These are phyloP conservation scores for Phytophthora ramorum DNA, from an alignment of 352 stramenopile species.

Conservation along the genomic window DNA sequence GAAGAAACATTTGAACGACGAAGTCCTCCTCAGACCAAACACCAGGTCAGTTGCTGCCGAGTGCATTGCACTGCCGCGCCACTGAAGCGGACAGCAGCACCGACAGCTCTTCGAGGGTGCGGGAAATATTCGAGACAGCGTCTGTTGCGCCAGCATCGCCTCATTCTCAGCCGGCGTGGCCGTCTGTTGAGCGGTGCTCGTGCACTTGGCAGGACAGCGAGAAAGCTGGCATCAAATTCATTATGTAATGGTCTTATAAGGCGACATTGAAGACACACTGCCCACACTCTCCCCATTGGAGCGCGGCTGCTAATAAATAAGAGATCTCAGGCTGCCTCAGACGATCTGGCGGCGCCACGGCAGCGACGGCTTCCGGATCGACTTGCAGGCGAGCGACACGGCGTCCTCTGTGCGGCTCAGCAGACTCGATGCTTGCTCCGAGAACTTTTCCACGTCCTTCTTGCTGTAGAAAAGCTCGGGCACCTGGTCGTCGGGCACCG, in stretches of 20 bases:
- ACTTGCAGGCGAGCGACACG: slow-evolving; percentile 37
- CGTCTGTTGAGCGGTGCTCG: too few relatives aligned
- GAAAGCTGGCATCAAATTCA: slow-evolving; percentile 16
- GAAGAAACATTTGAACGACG: neutral
- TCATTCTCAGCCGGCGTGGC: too few relatives aligned
- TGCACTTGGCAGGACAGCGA: neutral
- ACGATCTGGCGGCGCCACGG: slow-evolving; percentile 40
- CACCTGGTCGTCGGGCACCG: slow-evolving; percentile 53
- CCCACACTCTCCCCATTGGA: slow-evolving; percentile 27
- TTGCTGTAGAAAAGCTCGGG: slow-evolving; percentile 71
- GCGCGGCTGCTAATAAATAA: slow-evolving; percentile 31
- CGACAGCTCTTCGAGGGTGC: too few relatives aligned
- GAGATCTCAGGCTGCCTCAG: slow-evolving; percentile 11
- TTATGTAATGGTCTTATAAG: slow-evolving; percentile 31
- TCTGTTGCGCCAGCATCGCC: neutral
- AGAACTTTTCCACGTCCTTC: slow-evolving; percentile 70
- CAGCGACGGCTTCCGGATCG: slow-evolving; percentile 40
- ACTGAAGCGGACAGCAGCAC: neutral
- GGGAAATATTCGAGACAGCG: neutral
- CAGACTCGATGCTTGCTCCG: slow-evolving; percentile 58
- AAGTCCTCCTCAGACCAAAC: neutral
- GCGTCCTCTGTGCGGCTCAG: slow-evolving; percentile 61
- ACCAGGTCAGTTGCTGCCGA: too few relatives aligned
- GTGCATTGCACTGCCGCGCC: neutral
- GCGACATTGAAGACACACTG: slow-evolving; percentile 8